Evolutionary conservation across 352 stramenopile genomes (phyloP).

Genomic region (Pythium brachiatum): DNA sequence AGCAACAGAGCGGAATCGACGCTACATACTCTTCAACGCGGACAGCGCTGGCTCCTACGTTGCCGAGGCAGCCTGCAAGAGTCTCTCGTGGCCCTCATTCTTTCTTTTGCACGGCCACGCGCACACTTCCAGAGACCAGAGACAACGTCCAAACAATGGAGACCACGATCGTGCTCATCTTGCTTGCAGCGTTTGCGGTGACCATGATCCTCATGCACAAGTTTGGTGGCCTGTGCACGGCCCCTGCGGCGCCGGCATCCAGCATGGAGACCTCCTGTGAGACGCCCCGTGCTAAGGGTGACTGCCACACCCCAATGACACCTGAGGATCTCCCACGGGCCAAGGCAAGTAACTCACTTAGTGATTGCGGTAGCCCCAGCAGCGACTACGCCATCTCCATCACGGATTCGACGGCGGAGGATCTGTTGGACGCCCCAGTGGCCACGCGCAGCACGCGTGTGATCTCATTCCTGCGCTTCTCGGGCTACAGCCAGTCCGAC

Average conservation of each 20-base stretch:
- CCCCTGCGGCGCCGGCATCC: neutral
- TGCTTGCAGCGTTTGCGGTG: conserved; percentile 3
- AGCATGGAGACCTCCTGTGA: neutral
- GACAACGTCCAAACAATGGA: conserved; percentile 8
- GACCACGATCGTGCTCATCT: neutral
- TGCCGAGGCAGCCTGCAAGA: no score
- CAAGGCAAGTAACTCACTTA: neutral
- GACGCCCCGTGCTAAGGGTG: neutral
- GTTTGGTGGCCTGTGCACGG: conserved; percentile 3
- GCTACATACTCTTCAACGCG: neutral
- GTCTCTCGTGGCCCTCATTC: neutral
- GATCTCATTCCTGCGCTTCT: conserved; percentile 24
- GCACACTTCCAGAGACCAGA: neutral
- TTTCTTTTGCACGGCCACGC: neutral
- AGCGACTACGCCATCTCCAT: conserved; percentile 14
- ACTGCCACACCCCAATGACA: neutral
- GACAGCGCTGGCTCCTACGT: neutral
- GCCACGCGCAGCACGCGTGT: conserved; percentile 2
- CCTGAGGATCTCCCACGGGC: neutral
- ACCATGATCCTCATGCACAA: conserved; percentile 24
- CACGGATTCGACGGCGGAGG: neutral
- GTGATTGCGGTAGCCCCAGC: neutral
- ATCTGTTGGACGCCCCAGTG: neutral
- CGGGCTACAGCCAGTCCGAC: conserved; percentile 20
- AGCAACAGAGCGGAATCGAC: no score